Percentiles rank a stretch among this genome's conserved stretches.
Conservation (phyloP, 2,329 filamentous ascomycete species). For the Aspergillus udagawae region DNA sequence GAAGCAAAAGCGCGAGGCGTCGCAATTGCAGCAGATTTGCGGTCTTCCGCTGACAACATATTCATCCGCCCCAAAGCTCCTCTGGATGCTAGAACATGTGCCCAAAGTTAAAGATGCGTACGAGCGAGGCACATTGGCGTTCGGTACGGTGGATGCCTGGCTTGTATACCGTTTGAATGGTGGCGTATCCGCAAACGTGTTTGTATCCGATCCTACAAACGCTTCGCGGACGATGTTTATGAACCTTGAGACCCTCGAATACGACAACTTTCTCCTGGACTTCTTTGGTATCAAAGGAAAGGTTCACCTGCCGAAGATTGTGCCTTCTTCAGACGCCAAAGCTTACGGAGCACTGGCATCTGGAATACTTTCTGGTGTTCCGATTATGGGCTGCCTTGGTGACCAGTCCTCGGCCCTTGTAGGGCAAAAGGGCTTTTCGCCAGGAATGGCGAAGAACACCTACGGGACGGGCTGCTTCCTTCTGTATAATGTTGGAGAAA, state of each 20-base stretch:
- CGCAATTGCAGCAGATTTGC: constrained; percentile 64
- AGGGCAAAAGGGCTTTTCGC: constrained; percentile 76
- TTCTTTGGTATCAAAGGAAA: constrained; percentile 78
- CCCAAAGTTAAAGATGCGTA: constrained; percentile 68
- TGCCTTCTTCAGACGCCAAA: constrained; percentile 69
- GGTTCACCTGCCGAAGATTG: constrained; percentile 71
- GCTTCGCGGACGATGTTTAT: constrained; percentile 92
- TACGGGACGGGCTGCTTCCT: constrained; percentile 89
- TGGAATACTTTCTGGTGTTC: constrained; percentile 63
- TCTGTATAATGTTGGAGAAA: constrained; percentile 79
- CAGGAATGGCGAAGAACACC: constrained; percentile 83
- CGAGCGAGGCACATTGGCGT: constrained; percentile 68
- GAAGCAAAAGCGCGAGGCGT: constrained; percentile 62
- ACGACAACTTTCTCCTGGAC: constrained; percentile 69
- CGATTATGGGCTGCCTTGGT: constrained; percentile 75
- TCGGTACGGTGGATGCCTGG: constrained; percentile 87
- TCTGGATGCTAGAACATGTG: constrained; percentile 76
- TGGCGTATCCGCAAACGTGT: constrained; percentile 61
- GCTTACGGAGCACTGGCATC: constrained; percentile 64
- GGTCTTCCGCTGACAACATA: constrained; percentile 84
- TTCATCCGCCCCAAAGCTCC: constrained; percentile 76
- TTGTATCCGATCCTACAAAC: constrained; percentile 83
- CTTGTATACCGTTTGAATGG: constrained; percentile 77
- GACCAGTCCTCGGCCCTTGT: constrained; percentile 84
- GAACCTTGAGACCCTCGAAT: constrained; percentile 73